phyloP scores from a whole-genome alignment of 805 yeast genomes.

The Candida michaelii region DNA sequence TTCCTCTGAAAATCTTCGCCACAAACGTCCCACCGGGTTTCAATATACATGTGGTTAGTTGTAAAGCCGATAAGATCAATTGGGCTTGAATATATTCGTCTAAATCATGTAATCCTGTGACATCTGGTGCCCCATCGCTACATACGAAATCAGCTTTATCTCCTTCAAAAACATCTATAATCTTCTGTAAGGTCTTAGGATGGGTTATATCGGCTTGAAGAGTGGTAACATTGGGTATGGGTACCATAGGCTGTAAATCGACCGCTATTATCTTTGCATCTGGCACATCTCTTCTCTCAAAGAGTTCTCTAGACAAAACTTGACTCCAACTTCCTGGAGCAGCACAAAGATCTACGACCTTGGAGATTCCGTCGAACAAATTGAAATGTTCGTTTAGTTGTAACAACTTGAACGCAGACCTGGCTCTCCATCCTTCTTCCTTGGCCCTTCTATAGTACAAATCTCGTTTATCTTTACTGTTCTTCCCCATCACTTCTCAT shows the following conservation, averaged over 20 bases:
- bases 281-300: constrained; percentile 37
- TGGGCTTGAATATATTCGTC: constrained; percentile 98
- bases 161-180: constrained; percentile 82
- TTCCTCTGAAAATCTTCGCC: constrained; percentile 93
- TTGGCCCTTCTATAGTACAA: constrained; percentile 90
- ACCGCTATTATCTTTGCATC: constrained; percentile 85
- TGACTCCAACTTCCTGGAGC: constrained; percentile 99
- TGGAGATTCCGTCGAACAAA: constrained; percentile 64
- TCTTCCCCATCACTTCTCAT: constrained; percentile 70
- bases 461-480: constrained; percentile 93
- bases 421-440: constrained; percentile 96
- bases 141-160: constrained; percentile 94
- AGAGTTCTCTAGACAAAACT: constrained; percentile 74
- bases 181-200: constrained; percentile 78
- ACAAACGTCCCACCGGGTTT: constrained; percentile 91
- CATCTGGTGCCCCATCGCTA: constrained; percentile 98
- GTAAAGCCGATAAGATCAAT: constrained; percentile 84
- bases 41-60: constrained; percentile 83
- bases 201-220: constrained; percentile 97
- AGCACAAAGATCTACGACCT: constrained; percentile 97
- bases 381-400: constrained; percentile 91
- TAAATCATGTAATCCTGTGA: constrained; percentile 92
- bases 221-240: constrained; percentile 86
- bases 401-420: constrained; percentile 91
- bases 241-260: constrained; percentile 96